Conservation (phyloP, 352 stramenopile species). For the Pythium chondricola region DNA sequence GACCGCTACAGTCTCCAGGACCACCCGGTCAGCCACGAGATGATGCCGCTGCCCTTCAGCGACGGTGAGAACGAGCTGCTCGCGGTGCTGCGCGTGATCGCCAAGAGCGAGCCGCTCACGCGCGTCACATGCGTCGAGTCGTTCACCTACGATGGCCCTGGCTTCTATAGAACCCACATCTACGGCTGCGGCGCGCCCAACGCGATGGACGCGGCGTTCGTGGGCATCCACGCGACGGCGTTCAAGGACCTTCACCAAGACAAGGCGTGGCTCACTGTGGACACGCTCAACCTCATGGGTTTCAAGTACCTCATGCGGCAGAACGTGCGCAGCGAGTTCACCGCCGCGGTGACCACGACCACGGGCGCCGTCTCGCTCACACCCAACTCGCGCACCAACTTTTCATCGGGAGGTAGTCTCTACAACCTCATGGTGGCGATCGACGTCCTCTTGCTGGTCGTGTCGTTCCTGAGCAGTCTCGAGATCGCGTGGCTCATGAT, state of each 20-base stretch:
- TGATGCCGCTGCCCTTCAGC: constrained; percentile 27
- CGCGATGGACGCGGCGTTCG: constrained; percentile 21
- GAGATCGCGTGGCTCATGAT: constrained; percentile 14
- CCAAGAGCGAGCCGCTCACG: constrained; percentile 32
- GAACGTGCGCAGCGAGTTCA: constrained; percentile 28
- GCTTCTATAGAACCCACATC: constrained; percentile 13
- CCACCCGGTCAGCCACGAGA: constrained; percentile 16
- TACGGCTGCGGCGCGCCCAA: constrained; percentile 40
- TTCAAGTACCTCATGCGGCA: constrained; percentile 38
- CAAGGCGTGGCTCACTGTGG: constrained; percentile 37
- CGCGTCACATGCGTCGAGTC: constrained; percentile 32
- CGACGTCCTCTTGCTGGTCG: constrained; percentile 13
- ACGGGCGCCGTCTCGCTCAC: neutral
- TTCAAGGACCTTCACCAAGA: constrained; percentile 28
- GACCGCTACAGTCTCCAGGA: constrained; percentile 28
- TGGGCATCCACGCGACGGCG: constrained; percentile 25
- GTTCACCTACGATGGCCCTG: constrained; percentile 18
- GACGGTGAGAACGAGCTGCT: constrained; percentile 27
- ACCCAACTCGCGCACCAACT: constrained; percentile 17
- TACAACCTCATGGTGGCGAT: constrained; percentile 15
- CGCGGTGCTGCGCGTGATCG: constrained; percentile 29
- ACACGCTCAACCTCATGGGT: constrained; percentile 33
- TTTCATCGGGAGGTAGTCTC: constrained; percentile 13
- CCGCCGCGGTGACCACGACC: neutral
- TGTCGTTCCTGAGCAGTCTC: constrained; percentile 11